Base-by-base conservation (phyloP, 139 green algal species). In the Picochlorum sp. region DNA sequence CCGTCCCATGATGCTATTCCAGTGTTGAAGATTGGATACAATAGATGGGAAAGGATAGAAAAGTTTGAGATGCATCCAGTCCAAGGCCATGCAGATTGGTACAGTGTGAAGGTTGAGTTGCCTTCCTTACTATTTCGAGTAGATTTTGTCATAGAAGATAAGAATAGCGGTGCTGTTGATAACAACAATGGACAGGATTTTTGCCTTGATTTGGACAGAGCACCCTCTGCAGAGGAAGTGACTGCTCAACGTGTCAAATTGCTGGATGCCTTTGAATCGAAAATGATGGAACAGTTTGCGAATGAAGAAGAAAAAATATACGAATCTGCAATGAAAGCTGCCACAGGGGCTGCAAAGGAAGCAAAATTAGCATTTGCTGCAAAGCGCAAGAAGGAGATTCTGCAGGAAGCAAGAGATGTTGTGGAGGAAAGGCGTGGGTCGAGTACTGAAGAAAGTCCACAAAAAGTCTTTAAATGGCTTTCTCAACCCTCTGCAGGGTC, bases 111-210 rank as follows among this genome's bases (percentile, higher is more conserved):
- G 41, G 23, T 73, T 37, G 61, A 32, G 23, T 64, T 91, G 49
- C 79, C 84, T 0, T 16, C 68, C 13, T 72, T 88, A 11, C 52
- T 88, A 0, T 95, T 88, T 70, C 65, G 70, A 7, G 60, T 89
- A 4, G 83, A 92, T 67, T 96, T 83, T 76, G 89, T 96, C 26
- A 41, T 94, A 4, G 70, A 77, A 47, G 87, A 92, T 70, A 62
- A 44, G 21, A 38, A 24, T 34, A 78, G 69, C 18, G 72, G 70
- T 2, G 63, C 66, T 1, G 75, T 88, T 20, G 84, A 94, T 65
- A 92, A 92, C 85, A 93, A 93, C 69, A 51, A 63, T 8, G 55
- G 58, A 23, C 62, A 67, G 56, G 82, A 95, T 71, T 93, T 84
- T 54, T n/a, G 47, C 28, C 44, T 95, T 49, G 26, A 47, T 18